Base-by-base conservation (phyloP, 1,284 basidiomycete genomes). In the Austroboletus novae-zelandiae region DNA sequence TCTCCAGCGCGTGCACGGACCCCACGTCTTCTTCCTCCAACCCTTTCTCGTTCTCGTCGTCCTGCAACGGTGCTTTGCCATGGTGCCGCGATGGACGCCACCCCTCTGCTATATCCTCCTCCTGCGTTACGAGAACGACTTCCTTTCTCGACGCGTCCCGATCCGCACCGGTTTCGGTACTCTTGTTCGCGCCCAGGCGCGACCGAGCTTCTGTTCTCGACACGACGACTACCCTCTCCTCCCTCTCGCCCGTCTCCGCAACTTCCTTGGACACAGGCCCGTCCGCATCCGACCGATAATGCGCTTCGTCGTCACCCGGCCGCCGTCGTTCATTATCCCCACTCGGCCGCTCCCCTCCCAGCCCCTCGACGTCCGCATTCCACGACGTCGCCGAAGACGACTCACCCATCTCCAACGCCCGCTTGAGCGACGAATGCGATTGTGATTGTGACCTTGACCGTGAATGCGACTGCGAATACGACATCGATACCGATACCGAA, bases 341-440 rank as follows among this genome's bases (percentile, higher is more conserved):
- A 25, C 56, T 57, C 41, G 48, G 44, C 13, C 55, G 48, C 5
- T 31, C 42, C 23, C 11, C 34, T 14, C 43, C 47, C 9, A 37
- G 8, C 9, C 51, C 52, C 20, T 48, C 50, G 36, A 17, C 29
- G 15, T 59, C 63, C 45, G 32, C 47, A 20, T 50, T 55, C 64
- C 64, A 65, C 45, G 64, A 65, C 36, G 63, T 65, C 40, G 61
- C 64, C 27, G 40, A 42, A n/a, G 63, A 69, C 39, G 62, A 66
- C 27, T 49, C 43, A 15, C 43, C 51, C 47, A 47, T 58, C 9
- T 29, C 60, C 32, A 56, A 20, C 29, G 23, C 51, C 11, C 32
- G 51, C 44, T 48, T 52, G 29, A 47, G 36, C 42, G 60, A 65
- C 17, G 50, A 61, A 25, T 15, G 40, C 30, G 58, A 58, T 13